Evolutionary conservation across 495 filamentous ascomycete genomes (phyloP), one percentile per base, ranked within the genome.

Genomic region (Aspergillus olivimuriae): DNA sequence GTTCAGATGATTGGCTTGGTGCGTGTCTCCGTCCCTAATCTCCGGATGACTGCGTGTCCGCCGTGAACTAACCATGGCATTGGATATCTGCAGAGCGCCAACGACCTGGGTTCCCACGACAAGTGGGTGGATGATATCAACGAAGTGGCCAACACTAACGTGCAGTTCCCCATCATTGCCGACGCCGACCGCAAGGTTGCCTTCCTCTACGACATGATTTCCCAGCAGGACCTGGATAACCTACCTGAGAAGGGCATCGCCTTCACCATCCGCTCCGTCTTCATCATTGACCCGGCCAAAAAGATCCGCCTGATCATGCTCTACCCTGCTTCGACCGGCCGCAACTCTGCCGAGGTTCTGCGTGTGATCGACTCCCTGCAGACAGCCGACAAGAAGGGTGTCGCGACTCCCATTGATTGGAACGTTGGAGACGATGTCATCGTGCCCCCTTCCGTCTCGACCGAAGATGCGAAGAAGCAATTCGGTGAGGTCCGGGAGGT

Each of bases 151-250:
- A 62, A 65, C 32, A 78, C 76, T 43, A 60, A 67, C 38, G 63
- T 83, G 14, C 61, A 75, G 35, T 85, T 85, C 62, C 81, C 81
- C 45, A 82, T 85, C 50, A 85, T 84, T 48, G 80, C 80, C 42
- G 81, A 85, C 55, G 72, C 78, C 23, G 74, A 77, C 51, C 74
- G 82, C 52, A 74, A 81, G 44, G 70, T 84, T 39, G 78, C 82
- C 24, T 83, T 62, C 56, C 63, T 76, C 18, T 85, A 84, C 63
- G 79, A 84, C 53, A 85, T 85, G 81, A 67, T 85, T 37, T 73
- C 76, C 58, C 60, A 65, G 28, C 68, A 73, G 40, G 78, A 82
- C 52, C 57, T 75, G 41, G 70, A 66, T 35, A 79, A 80, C 54
- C 65, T 78, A 31, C 71, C 72, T 47, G 52, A 69, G 42, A 77